A percentile compares a stretch with the other conserved stretches of the same genome.
phyloP scores from a whole-genome alignment of 2,329 filamentous ascomycete species.

The Fusarium nematophilum region DNA sequence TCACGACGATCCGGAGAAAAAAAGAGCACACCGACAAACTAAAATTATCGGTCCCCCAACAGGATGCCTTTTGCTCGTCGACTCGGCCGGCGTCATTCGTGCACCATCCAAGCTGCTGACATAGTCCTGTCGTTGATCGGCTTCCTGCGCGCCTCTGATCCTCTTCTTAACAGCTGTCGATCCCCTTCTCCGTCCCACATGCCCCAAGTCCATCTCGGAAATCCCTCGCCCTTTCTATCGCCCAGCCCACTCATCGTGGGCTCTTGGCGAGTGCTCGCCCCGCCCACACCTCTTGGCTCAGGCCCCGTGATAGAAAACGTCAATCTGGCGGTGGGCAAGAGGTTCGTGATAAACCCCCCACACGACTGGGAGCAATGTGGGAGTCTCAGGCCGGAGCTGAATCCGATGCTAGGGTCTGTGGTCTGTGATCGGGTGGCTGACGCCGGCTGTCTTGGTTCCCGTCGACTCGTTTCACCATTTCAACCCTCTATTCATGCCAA shows the following conservation, averaged over 20 bases:
- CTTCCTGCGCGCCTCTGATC: slow-evolving; percentile 33
- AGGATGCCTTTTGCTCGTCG: slow-evolving; percentile 4
- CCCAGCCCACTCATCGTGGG: slow-evolving; percentile 22
- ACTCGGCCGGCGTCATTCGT: slow-evolving; percentile 9
- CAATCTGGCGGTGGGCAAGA: slow-evolving; percentile 44
- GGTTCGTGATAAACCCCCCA: slow-evolving; percentile 15
- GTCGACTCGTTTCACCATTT: slow-evolving; percentile 34
- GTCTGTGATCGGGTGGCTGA: slow-evolving; percentile 30
- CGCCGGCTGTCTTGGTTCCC: slow-evolving; percentile 30
- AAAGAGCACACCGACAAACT: slow-evolving; percentile 16
- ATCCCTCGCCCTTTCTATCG: slow-evolving; percentile 33
- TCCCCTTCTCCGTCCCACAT: slow-evolving; percentile 32
- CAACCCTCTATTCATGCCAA: slow-evolving; percentile 19
- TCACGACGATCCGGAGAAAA: slow-evolving; percentile 32
- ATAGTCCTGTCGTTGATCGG: slow-evolving; percentile 25
- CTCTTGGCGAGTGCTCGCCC: slow-evolving; percentile 36
- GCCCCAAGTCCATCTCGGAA: slow-evolving; percentile 30
- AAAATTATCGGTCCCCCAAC: slow-evolving; percentile 24
- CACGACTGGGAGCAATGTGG: neutral
- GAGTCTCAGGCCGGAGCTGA: slow-evolving; percentile 29
- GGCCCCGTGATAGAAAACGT: slow-evolving; percentile 35
- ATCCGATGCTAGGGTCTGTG: slow-evolving; percentile 17
- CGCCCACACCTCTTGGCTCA: slow-evolving; percentile 29
- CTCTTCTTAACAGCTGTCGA: slow-evolving; percentile 31
- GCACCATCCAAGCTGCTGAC: slow-evolving; percentile 3